Percentiles rank a stretch among this genome's conserved stretches.
Evolutionary conservation across 2,329 filamentous ascomycete genomes (phyloP).

Genomic region (Escovopsis sp.): DNA sequence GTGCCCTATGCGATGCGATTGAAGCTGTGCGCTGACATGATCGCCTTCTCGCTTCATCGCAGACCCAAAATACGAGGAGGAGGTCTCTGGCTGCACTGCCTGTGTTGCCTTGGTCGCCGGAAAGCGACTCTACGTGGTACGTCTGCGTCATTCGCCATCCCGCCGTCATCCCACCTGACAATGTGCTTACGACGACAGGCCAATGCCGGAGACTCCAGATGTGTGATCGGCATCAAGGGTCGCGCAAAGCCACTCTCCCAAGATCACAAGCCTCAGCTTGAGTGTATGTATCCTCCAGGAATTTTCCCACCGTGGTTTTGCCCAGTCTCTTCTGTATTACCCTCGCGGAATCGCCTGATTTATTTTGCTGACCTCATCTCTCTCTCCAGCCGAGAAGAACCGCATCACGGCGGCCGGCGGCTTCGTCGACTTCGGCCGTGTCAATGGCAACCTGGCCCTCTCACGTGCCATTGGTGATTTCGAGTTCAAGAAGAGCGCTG

Average conservation of each 20-base stretch:
- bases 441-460: constrained; percentile 93
- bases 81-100: constrained; percentile 94
- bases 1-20: no score
- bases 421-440: constrained; percentile 95
- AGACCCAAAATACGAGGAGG: constrained; percentile 96
- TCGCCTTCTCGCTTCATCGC: constrained; percentile 5
- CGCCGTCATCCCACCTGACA: not conserved
- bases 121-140: constrained; percentile 88
- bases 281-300: constrained; percentile 44
- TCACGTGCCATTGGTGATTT: constrained; percentile 98
- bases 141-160: constrained; percentile 25
- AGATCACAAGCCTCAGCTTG: constrained; percentile 97
- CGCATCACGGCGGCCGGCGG: constrained; percentile 91
- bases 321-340: constrained; percentile 5
- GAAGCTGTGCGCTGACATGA: not conserved
- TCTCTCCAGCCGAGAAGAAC: constrained; percentile 67
- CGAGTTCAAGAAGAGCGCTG: constrained; percentile 98
- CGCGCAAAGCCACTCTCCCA: constrained; percentile 96
- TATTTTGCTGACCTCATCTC: constrained; percentile 2
- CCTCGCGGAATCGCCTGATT: no score
- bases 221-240: constrained; percentile 90
- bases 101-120: constrained; percentile 79
- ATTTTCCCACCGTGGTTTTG: not conserved
- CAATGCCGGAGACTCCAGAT: constrained; percentile 92
- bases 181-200: constrained; percentile 41